Base-by-base conservation (phyloP, 352 stramenopile species). In the Globisporangium sylvaticum region DNA sequence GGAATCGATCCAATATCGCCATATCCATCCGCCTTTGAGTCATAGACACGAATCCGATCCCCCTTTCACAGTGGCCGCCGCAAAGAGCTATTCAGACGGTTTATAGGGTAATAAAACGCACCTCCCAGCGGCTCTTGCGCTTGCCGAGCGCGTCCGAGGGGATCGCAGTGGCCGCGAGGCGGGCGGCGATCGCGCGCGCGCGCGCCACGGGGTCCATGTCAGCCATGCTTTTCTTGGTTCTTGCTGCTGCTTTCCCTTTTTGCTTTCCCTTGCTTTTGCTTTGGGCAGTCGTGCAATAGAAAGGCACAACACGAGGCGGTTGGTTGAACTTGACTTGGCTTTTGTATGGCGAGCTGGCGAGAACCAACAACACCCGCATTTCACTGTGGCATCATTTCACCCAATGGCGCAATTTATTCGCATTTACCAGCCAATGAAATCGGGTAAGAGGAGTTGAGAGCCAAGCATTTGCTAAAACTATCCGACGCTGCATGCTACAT, bases 71-170 rank as follows among this genome's bases (percentile, higher is more conserved):
- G 24, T 10, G 4, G 8, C n/a, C 32, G 27, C 31, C 22, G 29
- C 27, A 62, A 48, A 50, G 5, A n/a, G 42, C 18, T 22, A 58
- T n/a, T 42, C 60, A 70, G 46, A 66, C 55, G 56, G 37, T 57
- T n/a, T 39, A 53, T 42, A 10, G 7, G 15, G 10, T 3, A n/a
- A 60, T 29, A 55, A 31, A 10, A 80, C 84, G 70, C 57, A 91
- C 88, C 80, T 94, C 87, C 83, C 87, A 94, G 8, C 86, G 84
- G 58, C 78, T 94, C 76, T 94, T 95, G 58, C 88, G 76, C 73
- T 96, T 96, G 52, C 88, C 88, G 20, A 94, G 73, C 4, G 74
- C 66, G 65, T 92, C 85, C 29, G 78, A 78, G 0, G 87, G 87
- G 53, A 94, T 88, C n/a, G 83, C 84, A 5, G 81, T 68, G 8